Evolutionary conservation across 2,329 filamentous ascomycete genomes (phyloP), one percentile per base, ranked within the genome.

Genomic region (Trichoderma asperellum): DNA sequence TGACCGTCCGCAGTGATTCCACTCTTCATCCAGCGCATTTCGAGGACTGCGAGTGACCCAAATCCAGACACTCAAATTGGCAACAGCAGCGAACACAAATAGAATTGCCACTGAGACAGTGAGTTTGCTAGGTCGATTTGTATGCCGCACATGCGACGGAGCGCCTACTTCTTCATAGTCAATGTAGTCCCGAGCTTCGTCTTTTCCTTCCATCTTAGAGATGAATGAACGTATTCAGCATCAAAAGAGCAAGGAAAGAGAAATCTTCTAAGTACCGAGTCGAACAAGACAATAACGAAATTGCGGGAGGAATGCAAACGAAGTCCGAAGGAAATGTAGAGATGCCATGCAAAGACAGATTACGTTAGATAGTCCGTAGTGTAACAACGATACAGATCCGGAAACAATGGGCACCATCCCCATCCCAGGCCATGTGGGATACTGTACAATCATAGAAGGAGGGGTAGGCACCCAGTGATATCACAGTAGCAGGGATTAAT

Each of bases 121-220:
- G 40, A 43, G 3, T 43, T 43, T 43, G 18, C 16, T 43, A 35
- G 35, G 57, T 43, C 57, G 35, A 24, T 43, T 60, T 16, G 57
- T 11, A 43, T 35, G 57, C 14, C 57, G 57, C 18, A 60, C 35
- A 29, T 60, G 35, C 35, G 57, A 43, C 18, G 57, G 57, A 43
- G 35, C 57, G 29, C 57, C 57, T 12, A 60, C 57, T 60, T 60
- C 57, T 43, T 60, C 57, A 60, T 60, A 60, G 14, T 60, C n/a
- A 35, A 60, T 60, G 24, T 60, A 60, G 57, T 60, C 57, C 10
- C 35, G 57, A 4, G 35, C 24, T 60, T 60, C 12, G 21, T 60
- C 57, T 60, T 60, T 60, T 8, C 16, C 12, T 8, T 43, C 40
- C 40, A 43, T 43, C 18, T 43, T 43, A 6, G 18, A 43, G 7